Base-by-base conservation (phyloP, 73 alveolate genomes). In the Paramecium octaurelia region DNA sequence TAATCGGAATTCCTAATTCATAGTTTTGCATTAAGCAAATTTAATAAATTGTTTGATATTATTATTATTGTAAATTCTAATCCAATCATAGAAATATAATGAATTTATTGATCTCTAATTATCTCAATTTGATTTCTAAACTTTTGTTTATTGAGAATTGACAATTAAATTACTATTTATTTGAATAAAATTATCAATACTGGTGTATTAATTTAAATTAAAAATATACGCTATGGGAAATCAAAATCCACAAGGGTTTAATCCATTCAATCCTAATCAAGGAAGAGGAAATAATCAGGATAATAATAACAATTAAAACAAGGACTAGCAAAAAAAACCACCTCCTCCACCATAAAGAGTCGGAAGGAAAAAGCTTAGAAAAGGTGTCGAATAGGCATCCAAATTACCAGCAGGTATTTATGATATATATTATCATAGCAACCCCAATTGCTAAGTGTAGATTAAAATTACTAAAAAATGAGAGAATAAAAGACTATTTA, bases 361-460 rank as follows among this genome's bases (percentile, higher is more conserved):
- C 9, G 98, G 98, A 35, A 96, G 91, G 87, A 96, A 93, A 93
- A 96, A 95, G 93, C 84, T 94, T 92, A 93, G 93, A 94, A 94
- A 92, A 92, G 97, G 97, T 6, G 93, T 70, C 76, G 97, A 95
- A 50, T 93, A 83, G 27, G 93, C 96, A 20, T 84, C 80, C 18
- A 96, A 96, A 91, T 92, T 96, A 12, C 97, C 97, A 35, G 48
- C 94, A 86, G 83, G 96, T 93, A 64, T 94, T 59, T 23, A 40
- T 54, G 77, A 18, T 43, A 43, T 87, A 94, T 85, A 80, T 71
- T 8, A 75, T 71, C 1, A 27, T 69, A 85, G 96, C 96, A 24
- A 96, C 98, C 18, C 99, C 99, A 7, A 95, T 92, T 40, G 75
- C 99, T 34, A 98, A 97, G 85, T 98, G 99, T 86, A 95, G 98